A percentile compares a stretch with the other conserved stretches of the same genome.
These are phyloP conservation scores for Lepidopterella palustris DNA, from an alignment of 495 filamentous ascomycete genomes.

Conservation along the genomic window DNA sequence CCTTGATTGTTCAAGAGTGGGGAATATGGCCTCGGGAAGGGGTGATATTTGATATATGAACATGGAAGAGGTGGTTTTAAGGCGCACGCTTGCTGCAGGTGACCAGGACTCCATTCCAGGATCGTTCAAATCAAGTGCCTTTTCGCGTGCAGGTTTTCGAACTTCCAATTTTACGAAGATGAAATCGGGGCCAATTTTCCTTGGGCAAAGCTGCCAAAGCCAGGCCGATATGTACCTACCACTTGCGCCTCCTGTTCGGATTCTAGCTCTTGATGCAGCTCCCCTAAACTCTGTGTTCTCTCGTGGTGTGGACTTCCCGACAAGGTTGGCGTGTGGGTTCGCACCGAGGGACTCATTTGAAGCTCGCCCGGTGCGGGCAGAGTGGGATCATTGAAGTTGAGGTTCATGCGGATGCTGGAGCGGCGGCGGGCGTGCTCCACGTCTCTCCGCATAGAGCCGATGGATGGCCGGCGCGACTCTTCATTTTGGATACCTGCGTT, in stretches of 20 bases:
- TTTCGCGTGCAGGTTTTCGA: too few relatives aligned
- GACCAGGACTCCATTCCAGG: too few relatives aligned
- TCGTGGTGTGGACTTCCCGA: conserved; percentile 38
- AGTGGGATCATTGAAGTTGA: conserved; percentile 63
- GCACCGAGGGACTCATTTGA: conserved; percentile 26
- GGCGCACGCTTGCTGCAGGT: not conserved
- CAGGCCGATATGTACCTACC: conserved; percentile 47
- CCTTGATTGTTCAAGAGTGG: not conserved
- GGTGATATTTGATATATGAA: too few relatives aligned
- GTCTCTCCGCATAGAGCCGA: conserved; percentile 49
- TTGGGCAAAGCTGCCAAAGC: not conserved
- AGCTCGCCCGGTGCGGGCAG: conserved; percentile 59
- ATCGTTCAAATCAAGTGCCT: too few relatives aligned
- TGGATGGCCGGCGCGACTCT: conserved; percentile 52
- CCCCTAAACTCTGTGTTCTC: conserved; percentile 76
- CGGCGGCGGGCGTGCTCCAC: conserved; percentile 54
- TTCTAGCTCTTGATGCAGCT: conserved; percentile 91
- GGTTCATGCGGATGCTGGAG: conserved; percentile 64
- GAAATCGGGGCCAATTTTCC: not conserved
- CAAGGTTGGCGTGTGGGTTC: conserved; percentile 11
- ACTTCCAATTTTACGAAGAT: not conserved
- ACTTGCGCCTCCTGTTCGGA: conserved; percentile 95
- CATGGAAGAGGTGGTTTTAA: not conserved
- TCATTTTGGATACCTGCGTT: conserved; percentile 64
- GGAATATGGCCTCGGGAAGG: not conserved